These are phyloP conservation scores for Thuidium tamariscinum DNA, from an alignment of 225 moss, liverwort and hornwort species.

Conservation along the genomic window DNA sequence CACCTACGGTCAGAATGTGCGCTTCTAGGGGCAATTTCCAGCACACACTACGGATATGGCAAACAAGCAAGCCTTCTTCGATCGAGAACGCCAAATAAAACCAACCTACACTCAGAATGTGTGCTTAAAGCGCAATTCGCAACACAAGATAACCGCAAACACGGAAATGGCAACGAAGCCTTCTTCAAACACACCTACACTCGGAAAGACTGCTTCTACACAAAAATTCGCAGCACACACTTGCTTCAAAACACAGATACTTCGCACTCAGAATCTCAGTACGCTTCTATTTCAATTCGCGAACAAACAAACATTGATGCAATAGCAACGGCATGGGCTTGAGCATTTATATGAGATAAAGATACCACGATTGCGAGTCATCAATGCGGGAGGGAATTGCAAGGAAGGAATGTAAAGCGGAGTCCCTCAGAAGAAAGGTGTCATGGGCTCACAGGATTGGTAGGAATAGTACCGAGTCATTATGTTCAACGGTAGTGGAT, in stretches of 20 bases:
- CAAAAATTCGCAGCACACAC: not conserved
- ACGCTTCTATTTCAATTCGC: not conserved
- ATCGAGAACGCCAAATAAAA: not conserved
- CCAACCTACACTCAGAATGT: not conserved
- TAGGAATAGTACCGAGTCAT: not conserved
- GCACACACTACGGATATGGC: not conserved
- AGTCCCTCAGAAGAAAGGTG: not conserved
- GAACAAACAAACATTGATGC: not conserved
- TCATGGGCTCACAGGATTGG: not conserved
- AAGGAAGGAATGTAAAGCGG: not conserved
- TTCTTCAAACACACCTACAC: not conserved
- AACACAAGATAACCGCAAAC: not conserved
- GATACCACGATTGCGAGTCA: not conserved
- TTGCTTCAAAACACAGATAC: not conserved
- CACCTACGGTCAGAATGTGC: not conserved
- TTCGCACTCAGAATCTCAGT: not conserved
- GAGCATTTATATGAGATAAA: not conserved
- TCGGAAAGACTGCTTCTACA: not conserved
- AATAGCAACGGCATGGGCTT: not conserved
- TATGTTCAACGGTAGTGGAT: rapidly evolving
- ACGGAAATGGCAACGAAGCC: not conserved
- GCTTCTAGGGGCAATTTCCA: not conserved
- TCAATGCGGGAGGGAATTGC: not conserved
- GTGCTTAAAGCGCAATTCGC: not conserved
- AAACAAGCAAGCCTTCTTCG: not conserved